Percentiles rank a stretch among this genome's conserved stretches.
Conservation (phyloP, 768 basidiomycete species). For the Pisolithus orientalis region DNA sequence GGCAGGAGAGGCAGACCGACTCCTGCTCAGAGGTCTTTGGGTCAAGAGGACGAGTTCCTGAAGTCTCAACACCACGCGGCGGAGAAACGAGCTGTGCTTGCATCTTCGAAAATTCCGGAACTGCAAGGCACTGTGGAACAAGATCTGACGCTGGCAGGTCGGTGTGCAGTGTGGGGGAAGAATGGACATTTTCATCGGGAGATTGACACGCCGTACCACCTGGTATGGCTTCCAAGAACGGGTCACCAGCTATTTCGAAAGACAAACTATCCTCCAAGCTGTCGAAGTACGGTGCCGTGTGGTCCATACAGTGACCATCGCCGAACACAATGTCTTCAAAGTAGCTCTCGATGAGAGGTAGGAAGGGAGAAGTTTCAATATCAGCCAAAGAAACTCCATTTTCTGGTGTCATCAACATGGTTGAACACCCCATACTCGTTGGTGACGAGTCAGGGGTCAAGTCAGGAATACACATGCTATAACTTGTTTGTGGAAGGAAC, state of each 20-base stretch:
- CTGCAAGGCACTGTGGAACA: background rate
- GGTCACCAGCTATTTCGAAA: constrained; percentile 10
- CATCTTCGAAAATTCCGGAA: background rate
- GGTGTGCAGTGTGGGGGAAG: background rate
- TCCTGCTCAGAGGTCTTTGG: background rate
- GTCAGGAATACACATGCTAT: background rate
- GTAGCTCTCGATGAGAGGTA: background rate
- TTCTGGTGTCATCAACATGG: constrained; percentile 5
- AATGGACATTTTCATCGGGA: background rate
- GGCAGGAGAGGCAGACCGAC: background rate
- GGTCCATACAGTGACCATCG: background rate
- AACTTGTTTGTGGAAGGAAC: background rate
- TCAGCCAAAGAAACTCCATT: background rate
- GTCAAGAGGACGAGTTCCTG: no score
- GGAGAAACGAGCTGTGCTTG: background rate
- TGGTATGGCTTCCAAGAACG: constrained; percentile 1
- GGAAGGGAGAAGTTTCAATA: background rate
- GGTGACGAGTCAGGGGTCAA: constrained; percentile 7
- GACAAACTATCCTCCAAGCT: constrained; percentile 9
- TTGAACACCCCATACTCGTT: constrained; percentile 2
- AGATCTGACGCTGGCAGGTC: background rate
- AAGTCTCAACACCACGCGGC: background rate
- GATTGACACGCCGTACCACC: background rate
- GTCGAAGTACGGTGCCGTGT: constrained; percentile 1
- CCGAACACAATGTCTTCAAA: background rate